These are phyloP conservation scores for Tulasnella sp. DNA, from an alignment of 768 basidiomycete species.

Conservation along the genomic window DNA sequence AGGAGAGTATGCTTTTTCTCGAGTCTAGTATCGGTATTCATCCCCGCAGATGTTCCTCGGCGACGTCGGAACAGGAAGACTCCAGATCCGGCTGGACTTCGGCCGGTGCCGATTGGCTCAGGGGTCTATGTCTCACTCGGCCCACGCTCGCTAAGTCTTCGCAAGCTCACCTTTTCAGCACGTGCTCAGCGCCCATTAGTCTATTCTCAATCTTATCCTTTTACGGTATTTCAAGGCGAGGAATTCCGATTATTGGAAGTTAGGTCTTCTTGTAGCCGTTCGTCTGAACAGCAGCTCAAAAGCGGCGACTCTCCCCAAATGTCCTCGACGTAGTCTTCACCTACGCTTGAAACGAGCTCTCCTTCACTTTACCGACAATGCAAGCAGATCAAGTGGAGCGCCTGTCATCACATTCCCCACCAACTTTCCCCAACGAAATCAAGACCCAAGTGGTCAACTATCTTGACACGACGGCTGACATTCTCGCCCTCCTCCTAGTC, in stretches of 20 bases:
- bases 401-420: background rate
- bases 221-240: background rate
- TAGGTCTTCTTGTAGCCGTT: conserved; percentile 1
- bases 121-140: conserved; percentile 5
- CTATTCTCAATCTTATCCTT: background rate
- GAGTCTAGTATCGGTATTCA: background rate
- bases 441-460: background rate
- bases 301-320: background rate
- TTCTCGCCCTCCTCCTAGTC: background rate
- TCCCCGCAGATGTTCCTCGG: background rate
- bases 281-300: background rate
- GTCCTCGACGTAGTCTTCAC: background rate
- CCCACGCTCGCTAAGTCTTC: background rate
- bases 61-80: background rate
- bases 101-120: conserved; percentile 3
- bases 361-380: background rate
- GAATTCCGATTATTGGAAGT: background rate
- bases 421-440: conserved; percentile 8
- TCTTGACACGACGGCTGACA: background rate
- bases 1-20: background rate
- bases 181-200: background rate
- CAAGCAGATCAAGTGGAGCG: background rate
- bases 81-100: background rate
- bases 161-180: background rate
- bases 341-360: background rate